Conservation (phyloP, 2,329 filamentous ascomycete species). For the Phoma sp. region DNA sequence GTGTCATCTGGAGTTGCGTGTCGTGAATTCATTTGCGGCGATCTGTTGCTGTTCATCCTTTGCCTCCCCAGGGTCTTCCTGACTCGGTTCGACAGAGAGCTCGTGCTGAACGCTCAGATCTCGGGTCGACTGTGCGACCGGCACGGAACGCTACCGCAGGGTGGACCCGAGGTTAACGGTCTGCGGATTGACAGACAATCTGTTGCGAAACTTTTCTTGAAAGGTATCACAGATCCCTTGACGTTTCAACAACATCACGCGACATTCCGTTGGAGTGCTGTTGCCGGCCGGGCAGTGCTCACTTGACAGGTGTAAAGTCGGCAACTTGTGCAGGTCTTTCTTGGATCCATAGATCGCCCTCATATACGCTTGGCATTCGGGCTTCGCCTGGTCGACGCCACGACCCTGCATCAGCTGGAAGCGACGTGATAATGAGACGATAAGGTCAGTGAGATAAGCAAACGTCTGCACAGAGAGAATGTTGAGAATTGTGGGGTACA, state of each 20-base stretch:
- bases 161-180: conserved; percentile 23
- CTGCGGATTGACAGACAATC: conserved; percentile 14
- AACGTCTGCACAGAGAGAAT: background rate
- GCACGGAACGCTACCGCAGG: conserved; percentile 35
- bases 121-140: conserved; percentile 30
- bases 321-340: conserved; percentile 13
- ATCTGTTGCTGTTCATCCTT: conserved; percentile 8
- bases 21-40: conserved; percentile 6
- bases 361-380: conserved; percentile 12
- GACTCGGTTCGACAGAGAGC: conserved; percentile 24
- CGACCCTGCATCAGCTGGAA: conserved; percentile 8
- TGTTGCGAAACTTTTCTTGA: conserved; percentile 15
- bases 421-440: conserved; percentile 1
- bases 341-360: conserved; percentile 23
- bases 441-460: conserved; percentile 3
- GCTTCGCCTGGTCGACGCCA: conserved; percentile 7
- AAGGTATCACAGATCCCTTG: background rate
- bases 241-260: background rate
- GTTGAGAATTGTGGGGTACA: background rate
- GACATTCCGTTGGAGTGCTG: background rate
- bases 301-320: conserved; percentile 12
- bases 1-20: background rate
- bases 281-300: background rate
- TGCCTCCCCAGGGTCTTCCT: conserved; percentile 17
- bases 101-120: conserved; percentile 34